Conservation (phyloP, 495 filamentous ascomycete species). For the Daldinia vernicosa region DNA sequence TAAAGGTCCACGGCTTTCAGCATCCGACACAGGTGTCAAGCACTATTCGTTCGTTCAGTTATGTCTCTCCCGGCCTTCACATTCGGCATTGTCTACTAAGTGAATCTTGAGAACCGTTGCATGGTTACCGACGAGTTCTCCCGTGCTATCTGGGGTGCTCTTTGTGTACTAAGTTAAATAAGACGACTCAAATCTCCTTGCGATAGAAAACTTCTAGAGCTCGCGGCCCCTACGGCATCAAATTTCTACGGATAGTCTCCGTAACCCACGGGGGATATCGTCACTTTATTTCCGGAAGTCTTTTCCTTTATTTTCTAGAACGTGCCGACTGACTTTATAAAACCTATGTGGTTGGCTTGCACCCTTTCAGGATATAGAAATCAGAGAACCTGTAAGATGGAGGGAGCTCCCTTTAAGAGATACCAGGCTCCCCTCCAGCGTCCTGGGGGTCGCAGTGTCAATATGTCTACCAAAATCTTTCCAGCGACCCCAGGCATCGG, state of each 20-base stretch:
- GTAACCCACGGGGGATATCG: constrained; percentile 4
- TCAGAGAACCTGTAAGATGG: constrained; percentile 36
- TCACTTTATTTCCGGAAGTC: constrained; percentile 21
- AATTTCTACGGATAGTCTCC: constrained; percentile 16
- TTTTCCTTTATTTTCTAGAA: constrained; percentile 38
- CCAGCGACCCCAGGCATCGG: neutral
- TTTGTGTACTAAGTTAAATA: constrained; percentile 35
- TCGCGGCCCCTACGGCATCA: constrained; percentile 8
- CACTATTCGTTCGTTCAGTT: constrained; percentile 30
- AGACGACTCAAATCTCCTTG: constrained; percentile 35
- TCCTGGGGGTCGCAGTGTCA: constrained; percentile 15
- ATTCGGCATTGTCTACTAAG: constrained; percentile 23
- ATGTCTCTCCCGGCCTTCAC: constrained; percentile 19
- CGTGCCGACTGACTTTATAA: constrained; percentile 14
- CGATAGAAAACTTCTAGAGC: constrained; percentile 38
- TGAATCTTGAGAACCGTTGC: constrained; percentile 29
- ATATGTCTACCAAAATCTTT: constrained; percentile 27
- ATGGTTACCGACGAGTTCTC: constrained; percentile 34
- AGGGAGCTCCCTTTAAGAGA: constrained; percentile 32
- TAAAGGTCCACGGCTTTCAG: constrained; percentile 30
- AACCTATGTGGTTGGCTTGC: neutral
- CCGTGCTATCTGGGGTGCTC: neutral
- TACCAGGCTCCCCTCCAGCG: constrained; percentile 9
- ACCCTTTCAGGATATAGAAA: constrained; percentile 26
- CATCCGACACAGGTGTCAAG: constrained; percentile 30